phyloP scores from a whole-genome alignment of 352 stramenopile genomes.

The Blastocystis sp. region DNA sequence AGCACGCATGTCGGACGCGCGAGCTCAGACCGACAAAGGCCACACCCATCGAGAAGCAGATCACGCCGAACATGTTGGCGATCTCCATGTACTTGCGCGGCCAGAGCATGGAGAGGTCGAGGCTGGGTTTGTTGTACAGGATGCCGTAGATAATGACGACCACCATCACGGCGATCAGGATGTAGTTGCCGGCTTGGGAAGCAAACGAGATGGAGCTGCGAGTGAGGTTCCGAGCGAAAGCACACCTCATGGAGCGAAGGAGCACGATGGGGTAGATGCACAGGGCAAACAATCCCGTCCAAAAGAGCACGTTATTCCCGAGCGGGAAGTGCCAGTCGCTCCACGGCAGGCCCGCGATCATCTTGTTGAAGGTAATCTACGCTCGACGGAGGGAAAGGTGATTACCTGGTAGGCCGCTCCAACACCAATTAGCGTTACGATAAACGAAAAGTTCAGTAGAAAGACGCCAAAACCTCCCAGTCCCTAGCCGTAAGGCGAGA shows the following conservation, averaged over 20 bases:
- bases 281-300: slow-evolving; percentile 42
- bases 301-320: slow-evolving; percentile 36
- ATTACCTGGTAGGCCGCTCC: slow-evolving; percentile 55
- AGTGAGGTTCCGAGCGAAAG: background rate
- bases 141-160: slow-evolving; percentile 45
- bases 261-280: slow-evolving; percentile 48
- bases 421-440: slow-evolving; percentile 64
- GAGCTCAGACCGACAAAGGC: slow-evolving; percentile 65
- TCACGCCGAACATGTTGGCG: slow-evolving; percentile 69
- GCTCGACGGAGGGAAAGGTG: background rate
- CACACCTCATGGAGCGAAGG: slow-evolving; percentile 55
- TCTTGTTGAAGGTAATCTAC: slow-evolving; percentile 64
- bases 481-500: slow-evolving; percentile 3
- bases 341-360: slow-evolving; percentile 48
- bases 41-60: slow-evolving; percentile 69
- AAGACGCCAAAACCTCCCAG: slow-evolving; percentile 64
- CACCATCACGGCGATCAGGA: slow-evolving; percentile 55
- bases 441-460: slow-evolving; percentile 68
- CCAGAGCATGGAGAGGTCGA: slow-evolving; percentile 21
- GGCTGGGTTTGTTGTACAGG: slow-evolving; percentile 44
- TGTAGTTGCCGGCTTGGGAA: slow-evolving; percentile 67
- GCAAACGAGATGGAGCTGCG: slow-evolving; percentile 63
- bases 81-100: slow-evolving; percentile 47
- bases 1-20: background rate
- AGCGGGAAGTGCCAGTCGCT: background rate